Percentiles rank a stretch among this genome's conserved stretches.
phyloP scores from a whole-genome alignment of 1,284 basidiomycete species.

The Cystobasidium pallidum region DNA sequence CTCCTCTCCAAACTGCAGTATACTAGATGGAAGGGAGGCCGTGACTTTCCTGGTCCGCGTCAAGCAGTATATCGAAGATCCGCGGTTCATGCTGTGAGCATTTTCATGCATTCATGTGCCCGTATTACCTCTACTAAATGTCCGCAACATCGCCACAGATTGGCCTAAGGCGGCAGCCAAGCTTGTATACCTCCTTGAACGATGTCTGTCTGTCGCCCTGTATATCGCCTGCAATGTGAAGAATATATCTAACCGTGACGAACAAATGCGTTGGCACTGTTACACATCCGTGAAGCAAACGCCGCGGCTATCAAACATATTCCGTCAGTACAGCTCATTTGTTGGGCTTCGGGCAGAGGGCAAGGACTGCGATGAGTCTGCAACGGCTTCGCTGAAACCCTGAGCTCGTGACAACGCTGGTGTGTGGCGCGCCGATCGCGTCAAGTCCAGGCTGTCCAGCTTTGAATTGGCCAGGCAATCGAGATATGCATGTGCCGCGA shows the following conservation, averaged over 20 bases:
- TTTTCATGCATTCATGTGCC: background rate
- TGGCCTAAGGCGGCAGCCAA: background rate
- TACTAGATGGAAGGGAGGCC: conserved; percentile 94
- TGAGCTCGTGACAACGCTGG: too few relatives aligned
- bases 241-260: background rate
- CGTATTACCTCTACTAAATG: background rate
- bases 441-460: too few relatives aligned
- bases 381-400: too few relatives aligned
- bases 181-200: background rate
- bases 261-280: too few relatives aligned
- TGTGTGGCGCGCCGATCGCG: too few relatives aligned
- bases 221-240: background rate
- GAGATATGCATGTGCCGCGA: background rate
- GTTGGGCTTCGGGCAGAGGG: too few relatives aligned
- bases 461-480: background rate
- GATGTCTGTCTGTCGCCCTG: background rate
- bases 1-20: background rate
- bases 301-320: too few relatives aligned
- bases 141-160: background rate
- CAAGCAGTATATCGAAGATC: conserved; percentile 72
- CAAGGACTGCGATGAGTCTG: too few relatives aligned
- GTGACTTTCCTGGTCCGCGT: conserved; percentile 90
- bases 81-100: conserved; percentile 62
- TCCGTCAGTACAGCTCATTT: too few relatives aligned
- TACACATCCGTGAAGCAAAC: background rate